Evolutionary conservation across 2,329 filamentous ascomycete species (phyloP).

Genomic region (Neophaeococcomyces aloes): DNA sequence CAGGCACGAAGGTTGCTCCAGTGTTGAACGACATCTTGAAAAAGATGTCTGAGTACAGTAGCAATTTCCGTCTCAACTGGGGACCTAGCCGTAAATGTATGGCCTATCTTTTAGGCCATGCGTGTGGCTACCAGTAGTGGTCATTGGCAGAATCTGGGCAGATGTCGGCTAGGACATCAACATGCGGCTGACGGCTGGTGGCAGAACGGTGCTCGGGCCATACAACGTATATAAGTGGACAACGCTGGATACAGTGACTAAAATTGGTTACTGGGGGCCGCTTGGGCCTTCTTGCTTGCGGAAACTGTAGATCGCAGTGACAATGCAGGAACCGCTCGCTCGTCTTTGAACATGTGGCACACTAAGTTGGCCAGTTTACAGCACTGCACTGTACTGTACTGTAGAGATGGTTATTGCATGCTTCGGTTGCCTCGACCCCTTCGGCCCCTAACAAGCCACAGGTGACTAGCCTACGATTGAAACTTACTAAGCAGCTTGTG

Average conservation of each 20-base stretch:
- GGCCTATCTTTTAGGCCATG: background rate
- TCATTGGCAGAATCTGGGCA: background rate
- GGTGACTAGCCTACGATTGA: too few relatives aligned
- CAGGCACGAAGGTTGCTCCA: conserved; percentile 58
- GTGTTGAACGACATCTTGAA: conserved; percentile 20
- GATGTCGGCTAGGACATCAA: background rate
- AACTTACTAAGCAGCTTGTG: too few relatives aligned
- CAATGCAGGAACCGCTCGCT: background rate
- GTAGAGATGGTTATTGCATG: too few relatives aligned
- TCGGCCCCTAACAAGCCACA: too few relatives aligned
- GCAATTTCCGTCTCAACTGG: background rate
- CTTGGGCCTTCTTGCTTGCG: background rate
- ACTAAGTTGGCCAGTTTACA: too few relatives aligned
- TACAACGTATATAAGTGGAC: background rate
- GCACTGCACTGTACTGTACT: too few relatives aligned
- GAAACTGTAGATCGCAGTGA: background rate
- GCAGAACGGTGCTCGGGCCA: background rate
- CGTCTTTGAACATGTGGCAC: too few relatives aligned
- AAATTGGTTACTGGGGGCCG: conserved; percentile 5
- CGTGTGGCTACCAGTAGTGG: background rate
- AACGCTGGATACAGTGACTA: background rate
- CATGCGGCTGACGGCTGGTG: background rate
- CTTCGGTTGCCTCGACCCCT: too few relatives aligned
- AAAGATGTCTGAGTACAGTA: background rate
- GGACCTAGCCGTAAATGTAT: background rate